Base-by-base conservation (phyloP, 805 yeast species). In the Candida boleticola region DNA sequence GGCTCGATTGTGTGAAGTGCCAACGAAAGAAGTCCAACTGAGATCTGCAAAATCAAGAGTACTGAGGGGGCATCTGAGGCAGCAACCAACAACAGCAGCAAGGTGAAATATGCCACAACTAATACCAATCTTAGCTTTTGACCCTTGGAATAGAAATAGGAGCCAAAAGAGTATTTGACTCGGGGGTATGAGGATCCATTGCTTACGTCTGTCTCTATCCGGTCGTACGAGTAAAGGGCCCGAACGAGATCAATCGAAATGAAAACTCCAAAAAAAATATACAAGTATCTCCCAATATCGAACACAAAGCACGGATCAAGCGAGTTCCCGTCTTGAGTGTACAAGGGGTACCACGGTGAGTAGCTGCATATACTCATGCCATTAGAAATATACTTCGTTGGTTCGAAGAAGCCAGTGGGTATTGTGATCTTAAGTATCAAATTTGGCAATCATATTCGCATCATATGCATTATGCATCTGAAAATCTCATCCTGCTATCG, bases 1-100 rank as follows among this genome's bases (percentile, higher is more conserved):
- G 67, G 61, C 47, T 79, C 83, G n/a, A 75, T 44, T 7, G 60
- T 41, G 31, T 74, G 75, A 9, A 78, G 51, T 30, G 34, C 34
- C 9, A 30, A 17, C 13, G 20, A 13, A 29, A 29, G 31, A 5
- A 29, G 17, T 7, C 6, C 31, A 5, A 29, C 17, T 6, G 10
- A 25, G 27, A 13, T n/a, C n/a, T n/a, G n/a, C n/a, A n/a, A n/a
- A n/a, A n/a, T n/a, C n/a, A n/a, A n/a, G n/a, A n/a, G n/a, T n/a
- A n/a, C n/a, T n/a, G n/a, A n/a, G n/a, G n/a, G n/a, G n/a, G n/a
- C n/a, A n/a, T n/a, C n/a, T n/a, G n/a, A n/a, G n/a, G n/a, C n/a
- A n/a, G n/a, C n/a, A n/a, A n/a, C n/a, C n/a, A n/a, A n/a, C n/a
- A n/a, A n/a, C n/a, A n/a, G n/a, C n/a, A n/a, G n/a, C n/a, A n/a